Evolutionary conservation across 495 filamentous ascomycete genomes (phyloP), one percentile per base, ranked within the genome.

Genomic region (Daldinia grandis): DNA sequence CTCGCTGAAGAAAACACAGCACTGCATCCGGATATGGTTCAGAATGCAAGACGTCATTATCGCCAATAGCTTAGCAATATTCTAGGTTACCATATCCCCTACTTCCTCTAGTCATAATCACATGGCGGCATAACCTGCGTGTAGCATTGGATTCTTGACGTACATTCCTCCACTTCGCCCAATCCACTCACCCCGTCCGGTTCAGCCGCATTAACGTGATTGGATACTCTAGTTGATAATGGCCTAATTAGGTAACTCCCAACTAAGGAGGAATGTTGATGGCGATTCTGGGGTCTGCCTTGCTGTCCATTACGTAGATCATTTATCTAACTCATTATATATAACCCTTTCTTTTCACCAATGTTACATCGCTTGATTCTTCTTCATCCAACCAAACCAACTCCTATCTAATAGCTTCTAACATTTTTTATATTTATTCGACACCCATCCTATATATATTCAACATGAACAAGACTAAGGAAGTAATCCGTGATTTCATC

Each of bases 391-490:
- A 47, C 42, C 21, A 10, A 8, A 6, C 4, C 2, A n/a, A n/a
- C 19, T 24, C 4, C 8, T 47, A 24, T 38, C 10, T 37, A 24
- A 31, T 19, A 24, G 2, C 31, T 19, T 33, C 28, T 35, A 40
- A 5, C 14, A 4, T 6, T 31, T 10, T 17, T n/a, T 33, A 19
- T 35, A 15, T 37, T 38, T 55, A 73, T 68, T 25, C 62, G 31
- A 9, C 74, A 55, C 14, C 69, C 49, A 66, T 60, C 24, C 31
- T 5, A 35, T n/a, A 0, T 0, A 6, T 42, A 37, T 42, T 38
- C 76, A 82, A 27, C 71, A 89, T 89, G 86, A 82, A 89, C 4
- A 85, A 83, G 73, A 83, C 85, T 33, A 90, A 88, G 77, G 76
- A 79, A 67, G 80, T 81, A 38, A 81, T 89, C 64, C 74, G 72